These are phyloP conservation scores for Nothophaeocryptopus gaeumannii DNA, from an alignment of 2,329 filamentous ascomycete species.

Conservation along the genomic window DNA sequence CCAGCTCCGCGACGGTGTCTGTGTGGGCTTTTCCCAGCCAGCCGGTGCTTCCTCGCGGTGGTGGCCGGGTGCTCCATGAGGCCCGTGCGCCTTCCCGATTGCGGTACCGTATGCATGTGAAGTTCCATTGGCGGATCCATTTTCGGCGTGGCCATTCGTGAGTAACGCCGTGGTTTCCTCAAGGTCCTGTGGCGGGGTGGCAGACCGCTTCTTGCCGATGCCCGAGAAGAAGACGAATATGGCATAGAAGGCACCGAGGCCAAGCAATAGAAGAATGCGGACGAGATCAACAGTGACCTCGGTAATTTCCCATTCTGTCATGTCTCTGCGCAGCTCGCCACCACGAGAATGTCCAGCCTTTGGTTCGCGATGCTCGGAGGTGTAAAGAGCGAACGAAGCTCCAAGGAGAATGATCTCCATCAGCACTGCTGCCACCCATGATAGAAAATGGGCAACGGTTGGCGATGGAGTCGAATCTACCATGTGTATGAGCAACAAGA, in stretches of 20 bases:
- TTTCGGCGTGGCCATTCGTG: slow-evolving; percentile 44
- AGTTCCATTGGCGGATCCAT: slow-evolving; percentile 42
- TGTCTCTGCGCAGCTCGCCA: slow-evolving; percentile 36
- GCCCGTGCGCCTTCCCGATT: slow-evolving; percentile 49
- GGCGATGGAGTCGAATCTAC: slow-evolving; percentile 81
- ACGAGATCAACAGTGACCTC: slow-evolving; percentile 66
- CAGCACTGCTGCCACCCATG: slow-evolving; percentile 72
- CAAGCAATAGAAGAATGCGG: slow-evolving; percentile 65
- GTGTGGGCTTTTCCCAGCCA: slow-evolving; percentile 85
- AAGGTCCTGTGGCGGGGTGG: slow-evolving; percentile 37
- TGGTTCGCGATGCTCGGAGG: slow-evolving; percentile 63
- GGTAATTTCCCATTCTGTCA: slow-evolving; percentile 60
- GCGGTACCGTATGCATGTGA: slow-evolving; percentile 31
- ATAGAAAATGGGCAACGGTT: slow-evolving; percentile 71
- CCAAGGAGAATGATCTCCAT: slow-evolving; percentile 72
- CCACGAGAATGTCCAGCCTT: slow-evolving; percentile 48
- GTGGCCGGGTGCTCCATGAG: slow-evolving; percentile 31
- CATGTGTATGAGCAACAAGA: slow-evolving; percentile 80
- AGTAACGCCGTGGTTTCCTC: slow-evolving; percentile 66
- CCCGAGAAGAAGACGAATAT: slow-evolving; percentile 48
- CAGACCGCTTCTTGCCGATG: slow-evolving; percentile 38
- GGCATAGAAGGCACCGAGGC: slow-evolving; percentile 59
- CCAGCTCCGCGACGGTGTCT: slow-evolving; percentile 84
- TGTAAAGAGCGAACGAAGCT: slow-evolving; percentile 67
- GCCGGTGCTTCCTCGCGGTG: slow-evolving; percentile 47